These are phyloP conservation scores for Berberis vulgaris DNA, from an alignment of 164 flowering plant genomes.

Conservation along the genomic window DNA sequence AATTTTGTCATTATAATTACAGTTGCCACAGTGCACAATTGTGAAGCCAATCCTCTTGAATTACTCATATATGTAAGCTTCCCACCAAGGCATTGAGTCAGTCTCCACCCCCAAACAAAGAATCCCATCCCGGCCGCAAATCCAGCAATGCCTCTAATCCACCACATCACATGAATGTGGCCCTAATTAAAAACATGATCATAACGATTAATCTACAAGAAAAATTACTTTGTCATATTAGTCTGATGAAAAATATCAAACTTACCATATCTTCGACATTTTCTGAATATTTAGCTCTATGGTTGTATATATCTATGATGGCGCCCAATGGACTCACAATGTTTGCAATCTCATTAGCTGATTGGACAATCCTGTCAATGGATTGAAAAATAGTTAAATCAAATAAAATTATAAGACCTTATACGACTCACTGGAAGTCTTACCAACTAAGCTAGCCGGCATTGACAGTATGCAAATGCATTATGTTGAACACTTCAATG, in stretches of 20 bases:
- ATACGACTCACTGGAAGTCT: too few relatives aligned
- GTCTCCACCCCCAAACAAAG: constrained; percentile 16
- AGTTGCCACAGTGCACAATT: constrained; percentile 16
- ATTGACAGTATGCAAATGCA: too few relatives aligned
- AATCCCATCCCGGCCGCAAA: constrained; percentile 18
- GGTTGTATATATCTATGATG: constrained; percentile 9
- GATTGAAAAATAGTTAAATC: background rate
- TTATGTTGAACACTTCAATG: background rate
- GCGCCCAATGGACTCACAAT: constrained; percentile 22
- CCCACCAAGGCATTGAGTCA: constrained; percentile 21
- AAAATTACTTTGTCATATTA: too few relatives aligned
- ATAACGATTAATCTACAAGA: background rate
- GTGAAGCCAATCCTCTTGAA: constrained; percentile 21
- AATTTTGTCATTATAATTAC: constrained; percentile 10
- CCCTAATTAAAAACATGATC: constrained; percentile 6
- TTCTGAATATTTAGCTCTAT: constrained; percentile 18
- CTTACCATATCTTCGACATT: constrained; percentile 22
- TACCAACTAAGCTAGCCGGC: too few relatives aligned
- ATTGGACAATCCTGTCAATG: constrained; percentile 23
- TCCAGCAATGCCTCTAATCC: constrained; percentile 20
- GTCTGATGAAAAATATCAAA: background rate
- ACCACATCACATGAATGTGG: constrained; percentile 7
- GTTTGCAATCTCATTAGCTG: constrained; percentile 14
- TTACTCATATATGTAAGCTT: constrained; percentile 23
- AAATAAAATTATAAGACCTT: too few relatives aligned